Evolutionary conservation across 2,329 filamentous ascomycete species (phyloP), one percentile per base, ranked within the genome.

Genomic region (Cytospora chrysosperma): DNA sequence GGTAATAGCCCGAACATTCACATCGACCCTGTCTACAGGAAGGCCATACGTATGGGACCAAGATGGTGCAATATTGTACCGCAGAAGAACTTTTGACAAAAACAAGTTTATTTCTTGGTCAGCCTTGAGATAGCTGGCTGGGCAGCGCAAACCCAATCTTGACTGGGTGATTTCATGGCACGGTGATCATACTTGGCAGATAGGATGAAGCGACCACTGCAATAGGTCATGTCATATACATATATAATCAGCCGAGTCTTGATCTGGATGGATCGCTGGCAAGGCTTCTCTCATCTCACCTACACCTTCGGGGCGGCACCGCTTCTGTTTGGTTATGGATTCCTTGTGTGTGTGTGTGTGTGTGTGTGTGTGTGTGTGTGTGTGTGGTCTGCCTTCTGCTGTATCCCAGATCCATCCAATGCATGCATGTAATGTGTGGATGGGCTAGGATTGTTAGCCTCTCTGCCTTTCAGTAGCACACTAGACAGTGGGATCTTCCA

Each of bases 281-380:
- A 24, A 49, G 47, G 17, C 27, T 47, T 47, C 37, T 61, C 54
- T 60, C 47, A 9, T 55, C 49, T 55, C 51, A 34, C 49, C 26
- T 30, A 37, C 47, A 49, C 49, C 58, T 61, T 43, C 37, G 27
- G 51, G 54, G n/a, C n/a, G n/a, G n/a, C n/a, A n/a, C n/a, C n/a
- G n/a, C n/a, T n/a, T n/a, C n/a, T n/a, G n/a, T n/a, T n/a, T n/a
- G n/a, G n/a, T n/a, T n/a, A n/a, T n/a, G n/a, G n/a, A n/a, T n/a
- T n/a, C n/a, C n/a, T n/a, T n/a, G n/a, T n/a, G n/a, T n/a, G n/a
- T n/a, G n/a, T n/a, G n/a, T n/a, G n/a, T n/a, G n/a, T n/a, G n/a
- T n/a, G n/a, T n/a, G n/a, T n/a, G n/a, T n/a, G n/a, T n/a, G n/a
- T n/a, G n/a, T n/a, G n/a, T 54, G 47, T 55, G 37, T 27, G 37